Conservation (phyloP, 371 early-diverging fungal species). For the Lichtheimia ornata region DNA sequence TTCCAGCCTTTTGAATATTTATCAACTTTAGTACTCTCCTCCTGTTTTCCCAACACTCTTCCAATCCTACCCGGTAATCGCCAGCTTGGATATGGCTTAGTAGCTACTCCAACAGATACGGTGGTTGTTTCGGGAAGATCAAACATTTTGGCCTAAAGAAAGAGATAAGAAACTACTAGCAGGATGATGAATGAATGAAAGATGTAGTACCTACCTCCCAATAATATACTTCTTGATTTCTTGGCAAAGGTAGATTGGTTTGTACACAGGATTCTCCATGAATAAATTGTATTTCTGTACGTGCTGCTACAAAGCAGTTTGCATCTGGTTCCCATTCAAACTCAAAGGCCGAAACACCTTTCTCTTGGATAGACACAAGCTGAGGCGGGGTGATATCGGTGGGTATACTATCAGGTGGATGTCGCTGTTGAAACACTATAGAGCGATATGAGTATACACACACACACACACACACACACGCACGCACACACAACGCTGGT, state of each 20-base stretch:
- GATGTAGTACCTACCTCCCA: conserved; percentile 57
- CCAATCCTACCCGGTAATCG: conserved; percentile 60
- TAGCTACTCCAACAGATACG: conserved; percentile 68
- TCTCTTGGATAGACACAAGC: conserved; percentile 73
- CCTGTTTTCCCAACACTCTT: neutral
- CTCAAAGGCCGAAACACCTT: conserved; percentile 85
- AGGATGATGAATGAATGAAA: no score
- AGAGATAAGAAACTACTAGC: neutral
- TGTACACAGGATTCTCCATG: conserved; percentile 78
- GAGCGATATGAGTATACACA: neutral
- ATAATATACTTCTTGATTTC: conserved; percentile 74
- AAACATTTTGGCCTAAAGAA: conserved; percentile 64
- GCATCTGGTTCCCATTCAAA: conserved; percentile 72
- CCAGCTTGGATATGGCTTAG: conserved; percentile 71
- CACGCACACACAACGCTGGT: no score
- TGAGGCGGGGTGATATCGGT: conserved; percentile 69
- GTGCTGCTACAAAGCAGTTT: conserved; percentile 70
- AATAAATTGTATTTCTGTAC: conserved; percentile 76
- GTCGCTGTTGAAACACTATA: conserved; percentile 51
- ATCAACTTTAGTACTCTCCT: neutral
- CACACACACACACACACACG: no score
- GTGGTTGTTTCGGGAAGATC: conserved; percentile 59
- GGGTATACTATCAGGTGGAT: conserved; percentile 63
- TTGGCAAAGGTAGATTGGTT: conserved; percentile 81
- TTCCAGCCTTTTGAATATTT: conserved; percentile 55